phyloP scores from a whole-genome alignment of 129 eudicot species.

The Tagetes patula region DNA sequence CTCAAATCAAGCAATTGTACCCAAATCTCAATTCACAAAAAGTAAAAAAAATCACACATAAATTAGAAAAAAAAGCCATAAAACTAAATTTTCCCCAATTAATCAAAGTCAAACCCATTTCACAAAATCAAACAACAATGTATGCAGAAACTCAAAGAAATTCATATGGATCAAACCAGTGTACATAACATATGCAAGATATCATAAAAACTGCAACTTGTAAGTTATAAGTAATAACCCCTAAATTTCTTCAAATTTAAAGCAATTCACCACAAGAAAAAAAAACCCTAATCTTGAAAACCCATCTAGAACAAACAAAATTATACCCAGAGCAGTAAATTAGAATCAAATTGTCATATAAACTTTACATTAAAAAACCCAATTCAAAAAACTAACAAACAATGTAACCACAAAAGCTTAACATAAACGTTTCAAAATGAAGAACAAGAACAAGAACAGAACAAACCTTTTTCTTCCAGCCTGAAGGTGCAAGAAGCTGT shows the following conservation, averaged over 20 bases:
- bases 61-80: not conserved
- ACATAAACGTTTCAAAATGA: not conserved
- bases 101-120: conserved; percentile 13
- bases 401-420: conserved; percentile 23
- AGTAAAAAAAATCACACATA: not conserved
- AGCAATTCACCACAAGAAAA: not conserved
- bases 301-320: conserved; percentile 24
- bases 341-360: not conserved
- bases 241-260: conserved; percentile 12
- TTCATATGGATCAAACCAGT: conserved; percentile 8
- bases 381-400: conserved; percentile 26
- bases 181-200: not conserved
- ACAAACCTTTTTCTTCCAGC: conserved; percentile 63
- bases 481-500: conserved; percentile 78
- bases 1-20: not conserved
- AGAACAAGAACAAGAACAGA: conserved; percentile 18
- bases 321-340: conserved; percentile 16
- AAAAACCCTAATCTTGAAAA: conserved; percentile 32
- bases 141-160: not conserved
- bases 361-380: conserved; percentile 4
- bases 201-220: not conserved
- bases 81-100: conserved; percentile 12
- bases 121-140: conserved; percentile 9
- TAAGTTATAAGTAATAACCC: not conserved
- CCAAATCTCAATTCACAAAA: conserved; percentile 14